Base-by-base conservation (phyloP, 345 rosid genomes). In the Passiflora organensis region DNA sequence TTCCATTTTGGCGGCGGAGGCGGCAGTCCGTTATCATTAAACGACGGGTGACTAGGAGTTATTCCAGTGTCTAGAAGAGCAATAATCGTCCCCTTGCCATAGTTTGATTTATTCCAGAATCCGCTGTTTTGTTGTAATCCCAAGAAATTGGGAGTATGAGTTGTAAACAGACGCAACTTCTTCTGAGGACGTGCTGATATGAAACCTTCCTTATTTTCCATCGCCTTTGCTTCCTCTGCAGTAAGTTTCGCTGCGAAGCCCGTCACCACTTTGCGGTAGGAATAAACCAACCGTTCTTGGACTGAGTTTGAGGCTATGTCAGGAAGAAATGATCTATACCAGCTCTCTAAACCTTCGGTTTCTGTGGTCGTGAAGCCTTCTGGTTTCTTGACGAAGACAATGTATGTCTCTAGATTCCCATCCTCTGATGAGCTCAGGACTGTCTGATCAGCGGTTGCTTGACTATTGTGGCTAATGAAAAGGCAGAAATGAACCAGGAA, bases 171-270 rank as follows among this genome's bases (percentile, higher is more conserved):
- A 3, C 59, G 56, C 24, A 63, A 58, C 16, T 63, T 48, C 24
- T 25, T 78, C 19, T 74, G 53, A 0, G 64, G 71, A 1, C 49
- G 41, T 2, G 63, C 69, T 6, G 48, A 64, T 1, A 72, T 22
- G 16, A 72, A 68, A 2, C 69, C 77, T 6, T 68, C 63, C 12
- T 41, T 65, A 22, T 2, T 19, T n/a, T 38, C 37, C 66, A 65
- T 57, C 14, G 55, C 63, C 39, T 58, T 55, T 0, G 50, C 74
- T 50, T 76, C 76, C 0, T 13, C 17, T 4, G 60, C 51, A 0
- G 61, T 70, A 48, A 70, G 45, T 52, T 39, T 70, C 17, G 65
- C 80, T 0, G 80, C 74, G 14, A 72, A 76, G 15, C 76, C 80
- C 0, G 64, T 51, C 13, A 47, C 23, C 13, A 59, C 69, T 32